These are phyloP conservation scores for Rutstroemia sp. DNA, from an alignment of 2,329 filamentous ascomycete genomes.

Conservation along the genomic window DNA sequence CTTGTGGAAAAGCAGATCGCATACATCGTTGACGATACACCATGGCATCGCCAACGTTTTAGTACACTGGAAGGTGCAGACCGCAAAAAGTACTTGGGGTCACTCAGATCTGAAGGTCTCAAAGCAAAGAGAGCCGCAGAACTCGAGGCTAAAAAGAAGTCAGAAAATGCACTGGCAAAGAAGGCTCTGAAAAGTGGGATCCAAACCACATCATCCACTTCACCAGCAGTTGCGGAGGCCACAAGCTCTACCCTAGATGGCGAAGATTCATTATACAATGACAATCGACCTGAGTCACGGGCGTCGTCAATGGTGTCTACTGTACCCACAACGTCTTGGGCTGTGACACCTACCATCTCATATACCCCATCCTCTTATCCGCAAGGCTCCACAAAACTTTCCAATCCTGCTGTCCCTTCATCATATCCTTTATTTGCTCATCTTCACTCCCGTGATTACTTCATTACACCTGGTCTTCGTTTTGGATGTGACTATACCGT, in stretches of 20 bases:
- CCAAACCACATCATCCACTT: slow-evolving; percentile 5
- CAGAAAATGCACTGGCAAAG: slow-evolving; percentile 22
- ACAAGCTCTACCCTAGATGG: slow-evolving; percentile 4
- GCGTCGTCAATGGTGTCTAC: slow-evolving; percentile 18
- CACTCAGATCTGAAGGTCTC: slow-evolving; percentile 37
- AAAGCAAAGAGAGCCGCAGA: slow-evolving; percentile 37
- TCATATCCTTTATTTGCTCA: slow-evolving; percentile 74
- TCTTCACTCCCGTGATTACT: slow-evolving; percentile 73
- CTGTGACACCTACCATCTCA: slow-evolving; percentile 39
- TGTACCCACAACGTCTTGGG: slow-evolving; percentile 16
- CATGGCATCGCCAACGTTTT: slow-evolving; percentile 61
- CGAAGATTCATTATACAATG: slow-evolving; percentile 19
- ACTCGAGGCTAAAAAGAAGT: slow-evolving; percentile 17
- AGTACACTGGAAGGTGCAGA: slow-evolving; percentile 48
- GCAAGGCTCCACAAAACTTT: slow-evolving; percentile 16
- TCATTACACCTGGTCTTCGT: slow-evolving; percentile 81
- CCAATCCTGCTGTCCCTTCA: slow-evolving; percentile 35
- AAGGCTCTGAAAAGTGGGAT: slow-evolving; percentile 20
- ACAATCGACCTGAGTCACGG: slow-evolving; percentile 31
- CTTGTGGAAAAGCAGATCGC: slow-evolving; percentile 71
- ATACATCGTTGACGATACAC: slow-evolving; percentile 72
- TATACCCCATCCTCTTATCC: slow-evolving; percentile 31
- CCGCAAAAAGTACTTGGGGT: slow-evolving; percentile 56
- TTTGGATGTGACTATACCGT: slow-evolving; percentile 94
- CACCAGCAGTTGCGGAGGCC: slow-evolving; percentile 1